Conservation (phyloP, 75 land plant species). For the Azolla pinnata region DNA sequence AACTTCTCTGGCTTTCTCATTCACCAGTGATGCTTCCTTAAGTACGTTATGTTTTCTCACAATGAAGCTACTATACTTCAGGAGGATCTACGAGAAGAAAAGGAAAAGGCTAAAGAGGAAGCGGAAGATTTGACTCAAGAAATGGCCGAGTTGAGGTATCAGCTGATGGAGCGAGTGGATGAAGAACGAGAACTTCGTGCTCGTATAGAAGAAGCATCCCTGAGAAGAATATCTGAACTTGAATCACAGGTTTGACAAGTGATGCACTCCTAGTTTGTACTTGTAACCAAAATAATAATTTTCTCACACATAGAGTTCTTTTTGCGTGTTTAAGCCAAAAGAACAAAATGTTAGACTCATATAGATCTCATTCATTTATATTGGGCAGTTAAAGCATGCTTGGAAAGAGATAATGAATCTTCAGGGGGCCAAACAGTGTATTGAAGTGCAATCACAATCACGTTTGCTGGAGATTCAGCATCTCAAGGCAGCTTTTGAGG, state of each 20-base stretch:
- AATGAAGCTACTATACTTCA: slow-evolving; percentile 6
- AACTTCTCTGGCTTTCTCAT: not conserved
- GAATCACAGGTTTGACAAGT: slow-evolving; percentile 48
- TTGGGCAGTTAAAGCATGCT: slow-evolving; percentile 17
- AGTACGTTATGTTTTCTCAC: not conserved
- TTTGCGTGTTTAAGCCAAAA: too few relatives aligned
- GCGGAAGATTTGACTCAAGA: slow-evolving; percentile 90
- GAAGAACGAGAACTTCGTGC: slow-evolving; percentile 76
- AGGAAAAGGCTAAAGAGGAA: slow-evolving; percentile 77
- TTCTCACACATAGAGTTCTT: too few relatives aligned
- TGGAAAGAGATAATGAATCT: slow-evolving; percentile 15
- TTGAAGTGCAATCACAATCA: slow-evolving; percentile 15
- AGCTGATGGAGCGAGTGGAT: slow-evolving; percentile 61
- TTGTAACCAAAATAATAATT: too few relatives aligned
- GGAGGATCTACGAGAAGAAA: slow-evolving; percentile 66
- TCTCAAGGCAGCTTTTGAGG: slow-evolving; percentile 17
- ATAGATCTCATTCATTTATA: too few relatives aligned
- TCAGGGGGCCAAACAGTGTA: slow-evolving; percentile 7
- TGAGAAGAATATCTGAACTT: slow-evolving; percentile 62
- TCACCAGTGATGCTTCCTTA: not conserved
- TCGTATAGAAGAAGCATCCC: slow-evolving; percentile 62
- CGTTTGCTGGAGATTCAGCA: slow-evolving; percentile 13
- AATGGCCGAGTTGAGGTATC: slow-evolving; percentile 91
- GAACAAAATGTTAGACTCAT: too few relatives aligned
- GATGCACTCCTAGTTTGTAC: too few relatives aligned